phyloP scores from a whole-genome alignment of 2,329 filamentous ascomycete species.

The Microdochium trichocladiopsis region DNA sequence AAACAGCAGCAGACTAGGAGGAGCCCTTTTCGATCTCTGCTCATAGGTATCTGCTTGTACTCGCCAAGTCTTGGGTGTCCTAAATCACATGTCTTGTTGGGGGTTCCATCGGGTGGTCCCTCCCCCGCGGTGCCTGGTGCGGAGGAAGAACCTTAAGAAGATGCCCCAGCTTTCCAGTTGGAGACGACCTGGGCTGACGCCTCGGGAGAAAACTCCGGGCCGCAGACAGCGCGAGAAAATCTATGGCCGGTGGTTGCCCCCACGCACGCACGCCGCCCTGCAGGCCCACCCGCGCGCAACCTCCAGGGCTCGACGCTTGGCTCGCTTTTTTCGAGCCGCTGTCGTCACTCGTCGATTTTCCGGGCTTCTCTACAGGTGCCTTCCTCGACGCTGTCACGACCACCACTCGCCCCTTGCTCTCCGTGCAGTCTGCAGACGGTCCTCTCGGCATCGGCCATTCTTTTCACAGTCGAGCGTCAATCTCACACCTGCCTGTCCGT shows the following conservation, averaged over 20 bases:
- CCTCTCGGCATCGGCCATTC: not conserved
- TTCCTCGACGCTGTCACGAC: not conserved
- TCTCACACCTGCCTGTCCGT: not conserved
- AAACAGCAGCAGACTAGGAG: too few relatives aligned
- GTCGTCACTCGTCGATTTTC: not conserved
- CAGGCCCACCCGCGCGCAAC: not conserved
- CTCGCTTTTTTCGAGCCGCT: not conserved
- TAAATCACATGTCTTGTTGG: too few relatives aligned
- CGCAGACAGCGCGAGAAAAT: not conserved
- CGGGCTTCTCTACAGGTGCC: not conserved
- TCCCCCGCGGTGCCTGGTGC: too few relatives aligned
- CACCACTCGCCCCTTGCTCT: not conserved
- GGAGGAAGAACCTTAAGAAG: too few relatives aligned
- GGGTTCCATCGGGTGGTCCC: too few relatives aligned
- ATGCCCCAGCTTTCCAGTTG: too few relatives aligned
- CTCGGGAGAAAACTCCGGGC: not conserved
- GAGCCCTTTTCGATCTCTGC: too few relatives aligned
- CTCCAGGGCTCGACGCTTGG: not conserved
- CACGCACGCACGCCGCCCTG: not conserved
- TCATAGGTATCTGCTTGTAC: too few relatives aligned
- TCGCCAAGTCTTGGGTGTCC: too few relatives aligned
- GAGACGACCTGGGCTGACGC: too few relatives aligned
- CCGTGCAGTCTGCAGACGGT: not conserved
- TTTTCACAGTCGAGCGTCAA: not conserved
- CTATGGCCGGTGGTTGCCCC: not conserved